Evolutionary conservation across 345 rosid species (phyloP), one percentile per base, ranked within the genome.

Genomic region (Brassica nigra): DNA sequence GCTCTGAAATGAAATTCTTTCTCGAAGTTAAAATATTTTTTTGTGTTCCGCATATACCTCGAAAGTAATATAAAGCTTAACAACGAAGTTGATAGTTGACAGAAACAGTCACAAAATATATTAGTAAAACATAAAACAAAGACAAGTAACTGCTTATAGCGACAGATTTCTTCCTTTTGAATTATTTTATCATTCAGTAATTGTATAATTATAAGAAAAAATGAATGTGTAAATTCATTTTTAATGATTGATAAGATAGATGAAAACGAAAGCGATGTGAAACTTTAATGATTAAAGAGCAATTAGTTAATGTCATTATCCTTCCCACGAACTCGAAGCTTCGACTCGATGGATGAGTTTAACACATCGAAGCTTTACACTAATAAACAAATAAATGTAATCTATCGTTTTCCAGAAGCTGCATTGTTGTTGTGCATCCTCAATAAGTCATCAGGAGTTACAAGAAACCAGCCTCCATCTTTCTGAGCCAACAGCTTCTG

Each of bases 21-120:
- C 34, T 39, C 39, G 20, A 23, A n/a, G 14, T 68, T 44, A 6
- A 23, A 23, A 23, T 23, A 23, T 23, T 44, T 5, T 29, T 49
- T 29, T 68, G 27, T 44, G 59, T 23, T 23, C 36, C 27, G 58
- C 36, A 67, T 37, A 27, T 5, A 36, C 16, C 4, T 3, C 23
- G 42, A 78, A 65, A 78, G 73, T 71, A 78, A 78, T 5, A 5
- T 54, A 71, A 78, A 30, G 74, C 15, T 42, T 73, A 73, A 73
- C 73, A 66, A 78, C 9, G 37, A 58, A 58, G 82, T 73, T 73
- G 78, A 59, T 76, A 30, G 36, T 78, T 71, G 61, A 71, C 81
- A 58, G 47, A 39, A 57, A 30, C 34, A 63, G 18, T 37, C 55
- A 15, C 18, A 78, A 64, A 11, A n/a, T 12, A 47, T n/a, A 52